Conservation (phyloP, 805 yeast genomes). For the Candida coleopterorum region DNA sequence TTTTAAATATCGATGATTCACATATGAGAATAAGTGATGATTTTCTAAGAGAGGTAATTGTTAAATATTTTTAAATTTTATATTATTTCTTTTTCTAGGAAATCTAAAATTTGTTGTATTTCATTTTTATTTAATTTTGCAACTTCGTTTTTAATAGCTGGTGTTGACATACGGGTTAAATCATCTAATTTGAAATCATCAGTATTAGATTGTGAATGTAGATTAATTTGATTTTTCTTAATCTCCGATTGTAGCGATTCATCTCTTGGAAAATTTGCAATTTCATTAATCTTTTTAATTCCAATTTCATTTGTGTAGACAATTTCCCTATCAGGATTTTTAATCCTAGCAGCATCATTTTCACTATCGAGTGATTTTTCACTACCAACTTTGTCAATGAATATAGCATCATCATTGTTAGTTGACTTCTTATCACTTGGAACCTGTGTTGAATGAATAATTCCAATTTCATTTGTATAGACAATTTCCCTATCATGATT, state of each 20-base stretch:
- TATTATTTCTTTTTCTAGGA: background rate
- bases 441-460: too few species aligned
- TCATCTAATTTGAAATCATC: background rate
- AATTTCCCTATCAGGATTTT: too few species aligned
- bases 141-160: background rate
- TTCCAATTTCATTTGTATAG: too few species aligned
- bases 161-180: background rate
- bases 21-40: conserved; percentile 65
- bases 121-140: background rate
- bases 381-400: too few species aligned
- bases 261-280: background rate
- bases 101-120: background rate
- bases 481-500: too few species aligned
- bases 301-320: too few species aligned
- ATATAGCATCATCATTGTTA: too few species aligned
- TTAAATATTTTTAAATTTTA: conserved; percentile 36
- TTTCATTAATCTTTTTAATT: too few species aligned
- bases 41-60: conserved; percentile 41
- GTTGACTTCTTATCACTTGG: too few species aligned
- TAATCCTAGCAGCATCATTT: too few species aligned
- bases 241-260: background rate
- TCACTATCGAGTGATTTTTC: too few species aligned
- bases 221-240: background rate
- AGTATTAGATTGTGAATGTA: too few species aligned
- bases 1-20: conserved; percentile 46